phyloP scores from a whole-genome alignment of 805 yeast species.

The Candida odintsovae region DNA sequence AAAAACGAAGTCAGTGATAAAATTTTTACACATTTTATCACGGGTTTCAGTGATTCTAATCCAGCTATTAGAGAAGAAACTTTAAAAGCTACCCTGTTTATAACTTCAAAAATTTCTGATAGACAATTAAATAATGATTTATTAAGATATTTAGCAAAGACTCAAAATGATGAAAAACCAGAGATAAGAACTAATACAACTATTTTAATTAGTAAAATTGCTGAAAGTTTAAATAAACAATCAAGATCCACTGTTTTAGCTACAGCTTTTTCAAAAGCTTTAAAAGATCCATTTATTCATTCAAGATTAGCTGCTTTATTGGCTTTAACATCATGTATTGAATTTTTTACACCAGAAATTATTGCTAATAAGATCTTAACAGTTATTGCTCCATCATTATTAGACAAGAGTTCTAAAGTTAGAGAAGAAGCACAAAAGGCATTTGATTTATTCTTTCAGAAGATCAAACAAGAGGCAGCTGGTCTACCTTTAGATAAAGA shows the following conservation, averaged over 20 bases:
- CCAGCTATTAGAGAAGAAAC: slow-evolving; percentile 77
- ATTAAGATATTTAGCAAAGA: slow-evolving; percentile 70
- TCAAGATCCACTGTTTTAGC: slow-evolving; percentile 70
- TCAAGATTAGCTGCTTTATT: slow-evolving; percentile 71
- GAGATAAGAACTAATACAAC: slow-evolving; percentile 76
- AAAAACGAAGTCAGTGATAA: slow-evolving; percentile 61
- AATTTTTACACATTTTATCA: slow-evolving; percentile 61
- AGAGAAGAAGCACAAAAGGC: slow-evolving; percentile 66
- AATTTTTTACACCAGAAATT: slow-evolving; percentile 64
- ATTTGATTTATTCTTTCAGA: slow-evolving; percentile 54
- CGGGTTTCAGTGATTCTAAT: slow-evolving; percentile 85
- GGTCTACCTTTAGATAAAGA: slow-evolving; percentile 25
- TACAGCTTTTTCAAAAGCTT: slow-evolving; percentile 80
- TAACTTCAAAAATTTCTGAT: slow-evolving; percentile 62
- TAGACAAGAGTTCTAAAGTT: slow-evolving; percentile 68
- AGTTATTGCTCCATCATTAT: slow-evolving; percentile 74
- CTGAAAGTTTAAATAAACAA: slow-evolving; percentile 46
- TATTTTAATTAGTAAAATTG: slow-evolving; percentile 59
- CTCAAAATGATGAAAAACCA: slow-evolving; percentile 72
- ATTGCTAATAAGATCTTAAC: slow-evolving; percentile 79
- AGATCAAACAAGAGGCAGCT: slow-evolving; percentile 43
- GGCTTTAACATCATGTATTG: slow-evolving; percentile 62
- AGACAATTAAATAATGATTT: slow-evolving; percentile 85
- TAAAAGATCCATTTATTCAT: slow-evolving; percentile 73
- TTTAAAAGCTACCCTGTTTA: slow-evolving; percentile 51